Base-by-base conservation (phyloP, 2,329 filamentous ascomycete genomes). In the Colletotrichum ledebouriae region DNA sequence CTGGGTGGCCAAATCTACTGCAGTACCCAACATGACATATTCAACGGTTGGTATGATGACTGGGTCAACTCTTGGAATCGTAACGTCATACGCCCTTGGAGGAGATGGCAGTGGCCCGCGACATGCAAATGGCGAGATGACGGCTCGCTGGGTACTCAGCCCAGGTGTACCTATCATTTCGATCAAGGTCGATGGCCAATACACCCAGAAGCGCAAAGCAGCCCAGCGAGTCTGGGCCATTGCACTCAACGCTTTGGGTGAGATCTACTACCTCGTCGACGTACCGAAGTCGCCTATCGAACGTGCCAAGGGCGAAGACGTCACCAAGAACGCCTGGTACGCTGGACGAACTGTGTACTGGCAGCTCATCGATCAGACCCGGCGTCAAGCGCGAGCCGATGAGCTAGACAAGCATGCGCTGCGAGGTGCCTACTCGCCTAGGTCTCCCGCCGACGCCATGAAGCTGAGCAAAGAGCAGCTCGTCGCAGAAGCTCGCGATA, bases 161-260 rank as follows among this genome's bases (percentile, higher is more conserved):
- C 96, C 96, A 3, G 96, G 96, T 46, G 94, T 98, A 3, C 96
- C 96, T 0, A 96, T 99, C 70, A 87, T 98, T 61, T 88, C 89
- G 1, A 89, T 99, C 69, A 88, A 88, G 50, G 87, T 97, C 6
- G 96, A 99, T 74, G 94, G 97, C 33, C 89, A 89, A 59, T 96
- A 94, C 78, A 94, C 86, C 56, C 78, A 85, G 29, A 90, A 89
- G 73, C 90, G 94, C 34, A 90, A 90, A 75, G 82, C 86, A 4
- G 83, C 90, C 57, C 87, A 88, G 12, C 90, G 94, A 33, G 87
- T 96, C 12, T 98, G 94, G 94, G 94, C 93, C n/a, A 91, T 95
- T 47, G 93, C 89, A n/a, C 80, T 99, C 59, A 99, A 99, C 76
- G 95, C 96, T 0, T 83, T 99, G 9, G 96, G 96, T 1, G 96